phyloP scores from a whole-genome alignment of 176 grass and related monocot genomes.

The Carex pumila region DNA sequence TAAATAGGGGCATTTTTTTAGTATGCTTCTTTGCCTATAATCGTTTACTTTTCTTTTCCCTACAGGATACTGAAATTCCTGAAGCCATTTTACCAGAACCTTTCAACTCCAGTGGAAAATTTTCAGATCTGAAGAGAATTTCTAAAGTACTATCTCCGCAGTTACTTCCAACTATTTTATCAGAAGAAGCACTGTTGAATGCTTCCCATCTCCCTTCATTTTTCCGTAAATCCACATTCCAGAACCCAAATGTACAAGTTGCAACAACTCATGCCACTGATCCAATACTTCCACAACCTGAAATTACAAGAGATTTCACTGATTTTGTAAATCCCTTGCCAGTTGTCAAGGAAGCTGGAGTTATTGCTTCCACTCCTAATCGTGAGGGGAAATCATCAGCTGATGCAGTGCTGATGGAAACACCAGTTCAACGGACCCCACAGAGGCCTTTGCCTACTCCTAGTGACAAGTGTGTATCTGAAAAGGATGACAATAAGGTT shows the following conservation, averaged over 20 bases:
- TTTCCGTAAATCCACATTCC: conserved; percentile 59
- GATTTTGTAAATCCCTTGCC: not conserved
- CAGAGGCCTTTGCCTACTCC: conserved; percentile 56
- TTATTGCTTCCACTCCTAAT: conserved; percentile 10
- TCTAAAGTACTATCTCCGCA: conserved; percentile 19
- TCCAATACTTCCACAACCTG: not conserved
- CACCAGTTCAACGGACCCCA: conserved; percentile 59
- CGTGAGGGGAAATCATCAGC: not conserved
- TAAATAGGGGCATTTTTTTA: not conserved
- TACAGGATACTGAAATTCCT: conserved; percentile 65
- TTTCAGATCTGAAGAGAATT: conserved; percentile 29
- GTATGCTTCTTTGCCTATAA: not conserved
- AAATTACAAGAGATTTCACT: not conserved
- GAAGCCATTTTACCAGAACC: conserved; percentile 79
- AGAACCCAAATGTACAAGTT: conserved; percentile 30
- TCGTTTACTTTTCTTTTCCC: not conserved
- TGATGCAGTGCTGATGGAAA: conserved; percentile 30
- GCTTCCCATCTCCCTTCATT: conserved; percentile 71
- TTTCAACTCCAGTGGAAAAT: conserved; percentile 43
- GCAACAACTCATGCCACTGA: conserved; percentile 30
- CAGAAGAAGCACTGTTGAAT: conserved; percentile 34
- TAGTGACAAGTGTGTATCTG: conserved; percentile 33
- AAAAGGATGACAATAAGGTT: conserved; percentile 45
- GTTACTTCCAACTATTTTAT: conserved; percentile 22
- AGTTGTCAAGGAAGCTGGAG: not conserved